phyloP scores from a whole-genome alignment of 176 grass and related monocot species.

The Eragrostis nindensis region DNA sequence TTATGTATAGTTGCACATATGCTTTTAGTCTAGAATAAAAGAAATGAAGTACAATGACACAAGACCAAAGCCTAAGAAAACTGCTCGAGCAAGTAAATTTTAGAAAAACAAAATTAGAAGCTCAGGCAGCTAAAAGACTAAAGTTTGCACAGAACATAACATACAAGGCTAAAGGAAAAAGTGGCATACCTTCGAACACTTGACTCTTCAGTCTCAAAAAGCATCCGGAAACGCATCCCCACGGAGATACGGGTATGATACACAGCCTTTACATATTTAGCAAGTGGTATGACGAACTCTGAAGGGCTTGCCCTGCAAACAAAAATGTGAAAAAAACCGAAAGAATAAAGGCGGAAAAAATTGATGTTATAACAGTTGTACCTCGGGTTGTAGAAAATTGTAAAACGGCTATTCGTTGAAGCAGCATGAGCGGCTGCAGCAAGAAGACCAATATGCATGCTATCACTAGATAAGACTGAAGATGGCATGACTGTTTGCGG shows the following conservation, averaged over 20 bases:
- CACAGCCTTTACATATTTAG: slow-evolving; percentile 93
- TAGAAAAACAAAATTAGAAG: neutral
- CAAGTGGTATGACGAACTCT: slow-evolving; percentile 94
- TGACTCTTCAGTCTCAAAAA: slow-evolving; percentile 99
- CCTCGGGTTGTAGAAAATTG: slow-evolving; percentile 99
- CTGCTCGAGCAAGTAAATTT: neutral
- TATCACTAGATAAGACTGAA: slow-evolving; percentile 97
- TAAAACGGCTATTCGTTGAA: slow-evolving; percentile 95
- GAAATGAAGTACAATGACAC: neutral
- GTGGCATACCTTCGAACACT: slow-evolving; percentile 79
- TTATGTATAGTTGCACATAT: neutral
- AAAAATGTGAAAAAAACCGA: slow-evolving; percentile 29
- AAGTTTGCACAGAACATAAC: neutral
- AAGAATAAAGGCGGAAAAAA: neutral
- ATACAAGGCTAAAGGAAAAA: neutral
- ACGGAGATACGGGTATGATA: slow-evolving; percentile 98
- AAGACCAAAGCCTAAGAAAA: neutral
- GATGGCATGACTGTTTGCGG: slow-evolving; percentile 97
- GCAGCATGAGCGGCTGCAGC: slow-evolving; percentile 97
- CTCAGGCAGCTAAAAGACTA: neutral
- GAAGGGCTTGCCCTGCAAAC: slow-evolving; percentile 88
- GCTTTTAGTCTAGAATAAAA: neutral
- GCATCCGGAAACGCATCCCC: slow-evolving; percentile 98
- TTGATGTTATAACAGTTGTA: slow-evolving; percentile 24
- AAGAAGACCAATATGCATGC: slow-evolving; percentile 99